These are phyloP conservation scores for Pelargonium citronellum DNA, from an alignment of 441 rosid genomes.

Conservation along the genomic window DNA sequence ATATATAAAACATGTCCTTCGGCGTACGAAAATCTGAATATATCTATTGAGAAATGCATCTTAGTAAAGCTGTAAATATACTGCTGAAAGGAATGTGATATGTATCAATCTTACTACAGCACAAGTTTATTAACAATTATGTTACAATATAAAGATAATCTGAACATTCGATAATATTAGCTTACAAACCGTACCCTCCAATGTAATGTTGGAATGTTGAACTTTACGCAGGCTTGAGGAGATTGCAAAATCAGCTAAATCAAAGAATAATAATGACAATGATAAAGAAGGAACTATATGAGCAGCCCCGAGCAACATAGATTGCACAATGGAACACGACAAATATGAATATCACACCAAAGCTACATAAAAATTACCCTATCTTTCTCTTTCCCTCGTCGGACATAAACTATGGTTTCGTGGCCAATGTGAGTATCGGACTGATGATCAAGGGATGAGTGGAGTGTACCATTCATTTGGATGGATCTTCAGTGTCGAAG, in stretches of 20 bases:
- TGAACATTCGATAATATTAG: too few species aligned
- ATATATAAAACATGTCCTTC: background rate
- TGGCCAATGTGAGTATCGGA: too few species aligned
- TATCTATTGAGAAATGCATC: background rate
- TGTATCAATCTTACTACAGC: background rate
- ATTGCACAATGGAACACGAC: background rate
- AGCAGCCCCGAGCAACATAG: background rate
- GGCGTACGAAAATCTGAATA: background rate
- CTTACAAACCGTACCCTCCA: too few species aligned
- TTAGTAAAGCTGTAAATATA: background rate
- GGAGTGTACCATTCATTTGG: background rate
- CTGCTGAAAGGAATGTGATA: constrained; percentile 6
- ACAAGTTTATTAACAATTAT: too few species aligned
- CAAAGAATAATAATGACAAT: background rate
- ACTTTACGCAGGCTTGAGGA: background rate
- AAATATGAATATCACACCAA: constrained; percentile 2
- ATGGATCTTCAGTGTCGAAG: constrained; percentile 16
- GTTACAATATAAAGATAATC: too few species aligned
- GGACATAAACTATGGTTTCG: too few species aligned
- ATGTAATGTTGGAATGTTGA: too few species aligned
- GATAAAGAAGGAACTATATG: background rate
- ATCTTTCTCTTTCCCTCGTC: background rate
- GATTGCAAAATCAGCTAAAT: background rate
- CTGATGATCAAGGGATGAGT: too few species aligned
- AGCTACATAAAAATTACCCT: background rate